Conservation (phyloP, 176 grass and related monocot genomes). For the Triticum timopheevii region DNA sequence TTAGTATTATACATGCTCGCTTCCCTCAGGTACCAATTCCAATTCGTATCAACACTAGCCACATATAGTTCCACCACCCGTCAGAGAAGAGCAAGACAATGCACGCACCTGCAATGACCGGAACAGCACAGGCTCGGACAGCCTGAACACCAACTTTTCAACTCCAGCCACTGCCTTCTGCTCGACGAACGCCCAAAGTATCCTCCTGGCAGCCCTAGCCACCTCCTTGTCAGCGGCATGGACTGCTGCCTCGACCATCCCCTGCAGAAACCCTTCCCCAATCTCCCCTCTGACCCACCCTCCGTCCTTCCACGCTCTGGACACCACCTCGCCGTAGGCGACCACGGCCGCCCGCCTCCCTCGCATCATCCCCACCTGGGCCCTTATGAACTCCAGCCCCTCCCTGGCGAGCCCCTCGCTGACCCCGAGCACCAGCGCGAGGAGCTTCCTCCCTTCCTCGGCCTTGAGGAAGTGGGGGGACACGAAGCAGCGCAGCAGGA, state of each 20-base stretch:
- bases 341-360: conserved; percentile 66
- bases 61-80: neutral
- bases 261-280: conserved; percentile 74
- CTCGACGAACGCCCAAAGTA: conserved; percentile 60
- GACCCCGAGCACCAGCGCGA: conserved; percentile 65
- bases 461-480: conserved; percentile 68
- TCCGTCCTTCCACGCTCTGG: conserved; percentile 74
- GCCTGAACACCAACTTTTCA: conserved; percentile 70
- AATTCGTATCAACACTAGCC: neutral
- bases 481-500: conserved; percentile 73
- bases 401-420: conserved; percentile 67
- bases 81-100: conserved; percentile 26
- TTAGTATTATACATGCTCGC: neutral
- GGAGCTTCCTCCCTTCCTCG: conserved; percentile 71
- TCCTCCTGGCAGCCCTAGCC: conserved; percentile 56
- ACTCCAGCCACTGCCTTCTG: conserved; percentile 66
- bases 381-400: conserved; percentile 62
- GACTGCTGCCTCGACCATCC: conserved; percentile 64
- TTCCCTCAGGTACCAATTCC: neutral
- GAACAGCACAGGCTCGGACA: conserved; percentile 84
- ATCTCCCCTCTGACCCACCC: conserved; percentile 54
- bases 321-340: conserved; percentile 74
- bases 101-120: conserved; percentile 70
- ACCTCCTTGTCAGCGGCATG: conserved; percentile 52
- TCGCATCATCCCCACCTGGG: conserved; percentile 59